phyloP scores from a whole-genome alignment of 2,329 filamentous ascomycete genomes.

The Scopulariopsis brevicaulis region DNA sequence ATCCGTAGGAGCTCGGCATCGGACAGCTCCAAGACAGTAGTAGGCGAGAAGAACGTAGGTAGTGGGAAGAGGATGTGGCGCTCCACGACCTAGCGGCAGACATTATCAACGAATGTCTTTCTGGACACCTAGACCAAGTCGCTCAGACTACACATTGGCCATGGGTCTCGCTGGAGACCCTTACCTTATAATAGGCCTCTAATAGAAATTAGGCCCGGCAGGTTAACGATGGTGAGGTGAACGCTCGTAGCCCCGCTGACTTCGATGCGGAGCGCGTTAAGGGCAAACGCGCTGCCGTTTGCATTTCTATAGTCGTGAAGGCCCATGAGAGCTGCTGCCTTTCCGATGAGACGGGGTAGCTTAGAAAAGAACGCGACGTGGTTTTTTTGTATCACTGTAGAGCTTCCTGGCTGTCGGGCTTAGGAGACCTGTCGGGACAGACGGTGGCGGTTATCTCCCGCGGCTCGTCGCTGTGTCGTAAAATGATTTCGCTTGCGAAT shows the following conservation, averaged over 20 bases:
- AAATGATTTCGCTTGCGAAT: constrained; percentile 13
- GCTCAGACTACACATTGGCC: too few relatives aligned
- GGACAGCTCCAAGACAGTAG: not conserved
- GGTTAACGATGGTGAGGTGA: constrained; percentile 32
- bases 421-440: constrained; percentile 7
- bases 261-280: constrained; percentile 14
- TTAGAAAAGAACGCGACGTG: constrained; percentile 10
- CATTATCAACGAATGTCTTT: constrained; percentile 15
- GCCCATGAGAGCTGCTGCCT: constrained; percentile 11
- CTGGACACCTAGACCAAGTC: constrained; percentile 7
- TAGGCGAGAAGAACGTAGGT: constrained; percentile 6
- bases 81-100: constrained; percentile 13
- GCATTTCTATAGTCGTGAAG: constrained; percentile 6
- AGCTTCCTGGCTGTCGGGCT: too few relatives aligned
- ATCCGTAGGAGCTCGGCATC: not conserved
- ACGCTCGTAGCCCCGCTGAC: constrained; percentile 11
- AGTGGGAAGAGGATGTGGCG: constrained; percentile 11
- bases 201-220: constrained; percentile 30
- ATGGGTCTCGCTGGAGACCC: too few relatives aligned
- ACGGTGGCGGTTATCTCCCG: constrained; percentile 9
- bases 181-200: constrained; percentile 12
- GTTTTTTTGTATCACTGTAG: too few relatives aligned
- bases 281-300: constrained; percentile 10
- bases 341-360: constrained; percentile 11
- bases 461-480: constrained; percentile 6